A percentile compares a stretch with the other conserved stretches of the same genome.
Conservation (phyloP, 257 asterid species). For the Fraxinus cuspidata region DNA sequence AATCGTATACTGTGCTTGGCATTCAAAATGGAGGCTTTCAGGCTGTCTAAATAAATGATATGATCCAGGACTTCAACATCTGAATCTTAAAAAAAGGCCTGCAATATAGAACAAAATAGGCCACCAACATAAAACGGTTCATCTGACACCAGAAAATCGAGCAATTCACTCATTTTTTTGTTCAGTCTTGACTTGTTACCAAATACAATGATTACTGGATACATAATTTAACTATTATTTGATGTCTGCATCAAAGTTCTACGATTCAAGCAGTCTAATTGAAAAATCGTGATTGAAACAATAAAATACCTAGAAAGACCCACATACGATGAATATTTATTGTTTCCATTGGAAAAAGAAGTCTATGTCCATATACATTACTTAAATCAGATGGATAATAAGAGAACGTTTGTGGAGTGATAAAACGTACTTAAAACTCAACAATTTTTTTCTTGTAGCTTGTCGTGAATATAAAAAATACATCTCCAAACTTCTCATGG, state of each 20-base stretch:
- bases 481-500: not conserved
- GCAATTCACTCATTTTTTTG: not conserved
- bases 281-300: too few species aligned
- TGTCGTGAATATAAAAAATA: not conserved
- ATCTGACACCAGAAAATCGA: not conserved
- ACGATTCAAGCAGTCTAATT: not conserved
- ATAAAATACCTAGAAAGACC: too few species aligned
- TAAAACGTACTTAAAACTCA: not conserved
- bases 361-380: not conserved
- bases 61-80: conserved; percentile 7
- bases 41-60: conserved; percentile 11
- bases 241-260: not conserved
- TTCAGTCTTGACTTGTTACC: not conserved
- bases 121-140: not conserved
- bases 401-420: not conserved
- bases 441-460: not conserved
- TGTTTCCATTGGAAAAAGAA: not conserved
- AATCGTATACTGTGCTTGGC: conserved; percentile 31
- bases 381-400: not conserved
- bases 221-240: not conserved
- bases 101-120: conserved; percentile 19
- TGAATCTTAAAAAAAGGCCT: conserved; percentile 28
- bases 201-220: not conserved
- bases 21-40: conserved; percentile 11
- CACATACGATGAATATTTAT: too few species aligned